These are phyloP conservation scores for Lentinus brumalis DNA, from an alignment of 768 basidiomycete species.

Conservation along the genomic window DNA sequence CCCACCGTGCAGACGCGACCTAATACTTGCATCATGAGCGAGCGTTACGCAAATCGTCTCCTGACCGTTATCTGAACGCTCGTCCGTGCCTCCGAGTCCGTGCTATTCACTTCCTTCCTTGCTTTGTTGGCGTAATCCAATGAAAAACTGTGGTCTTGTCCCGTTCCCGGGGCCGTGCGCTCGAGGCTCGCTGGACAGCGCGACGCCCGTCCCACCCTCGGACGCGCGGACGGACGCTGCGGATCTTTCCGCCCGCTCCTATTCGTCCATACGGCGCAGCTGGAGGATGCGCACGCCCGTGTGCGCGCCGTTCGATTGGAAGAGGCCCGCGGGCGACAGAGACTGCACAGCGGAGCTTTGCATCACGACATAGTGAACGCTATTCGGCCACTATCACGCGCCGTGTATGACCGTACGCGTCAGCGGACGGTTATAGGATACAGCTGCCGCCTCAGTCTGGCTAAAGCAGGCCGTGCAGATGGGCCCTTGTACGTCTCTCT, in stretches of 20 bases:
- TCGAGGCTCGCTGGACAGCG: not conserved
- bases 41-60: conserved; percentile 1
- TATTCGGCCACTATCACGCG: conserved; percentile 15
- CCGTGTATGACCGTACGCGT: conserved; percentile 12
- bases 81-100: not conserved
- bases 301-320: conserved; percentile 5
- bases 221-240: not conserved
- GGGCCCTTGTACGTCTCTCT: not conserved
- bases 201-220: conserved; percentile 5
- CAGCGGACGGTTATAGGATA: not conserved
- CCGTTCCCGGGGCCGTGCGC: not conserved
- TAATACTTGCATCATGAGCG: not conserved
- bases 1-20: not conserved
- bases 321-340: not conserved
- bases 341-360: conserved; percentile 10
- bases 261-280: not conserved
- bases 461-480: conserved; percentile 1
- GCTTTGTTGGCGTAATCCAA: conserved; percentile 11
- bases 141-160: conserved; percentile 5
- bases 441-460: not conserved
- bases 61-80: conserved; percentile 20
- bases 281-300: conserved; percentile 1
- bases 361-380: conserved; percentile 10
- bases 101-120: conserved; percentile 1
- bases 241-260: conserved; percentile 16